Percentiles rank a stretch among this genome's conserved stretches.
These are phyloP conservation scores for Arthromyces matolae DNA, from an alignment of 768 basidiomycete species.

Conservation along the genomic window DNA sequence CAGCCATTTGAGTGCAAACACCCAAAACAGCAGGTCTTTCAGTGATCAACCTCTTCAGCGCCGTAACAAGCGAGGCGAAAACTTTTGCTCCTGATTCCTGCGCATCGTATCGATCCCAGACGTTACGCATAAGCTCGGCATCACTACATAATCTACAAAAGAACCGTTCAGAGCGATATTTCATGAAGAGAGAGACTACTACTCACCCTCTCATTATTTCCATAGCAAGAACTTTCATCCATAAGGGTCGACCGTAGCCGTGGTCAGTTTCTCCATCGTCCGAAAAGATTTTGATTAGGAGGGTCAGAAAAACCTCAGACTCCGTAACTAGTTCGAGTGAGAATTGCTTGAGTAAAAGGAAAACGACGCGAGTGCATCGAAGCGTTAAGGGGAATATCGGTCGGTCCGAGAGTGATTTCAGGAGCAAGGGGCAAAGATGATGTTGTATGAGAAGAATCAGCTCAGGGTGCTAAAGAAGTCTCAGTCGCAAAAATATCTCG, in stretches of 20 bases:
- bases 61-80: constrained; percentile 73
- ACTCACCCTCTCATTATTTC: constrained; percentile 85
- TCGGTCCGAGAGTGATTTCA: constrained; percentile 79
- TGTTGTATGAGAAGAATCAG: constrained; percentile 83
- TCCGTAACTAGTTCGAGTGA: constrained; percentile 76
- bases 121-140: constrained; percentile 68
- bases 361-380: constrained; percentile 90
- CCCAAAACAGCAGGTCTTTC: constrained; percentile 88
- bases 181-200: not conserved
- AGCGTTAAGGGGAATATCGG: constrained; percentile 85
- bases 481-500: not conserved
- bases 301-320: constrained; percentile 80
- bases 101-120: constrained; percentile 79
- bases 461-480: constrained; percentile 61
- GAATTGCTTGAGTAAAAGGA: constrained; percentile 90
- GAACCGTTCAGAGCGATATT: not conserved
- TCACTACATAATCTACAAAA: constrained; percentile 66
- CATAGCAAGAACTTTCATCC: constrained; percentile 91
- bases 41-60: constrained; percentile 81
- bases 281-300: constrained; percentile 61
- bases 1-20: constrained; percentile 73
- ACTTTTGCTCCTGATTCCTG: constrained; percentile 60
- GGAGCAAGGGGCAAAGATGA: constrained; percentile 85
- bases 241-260: constrained; percentile 52
- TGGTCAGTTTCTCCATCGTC: constrained; percentile 40